Conservation (phyloP, 2,329 filamentous ascomycete genomes). For the Arachnomyces sp. region DNA sequence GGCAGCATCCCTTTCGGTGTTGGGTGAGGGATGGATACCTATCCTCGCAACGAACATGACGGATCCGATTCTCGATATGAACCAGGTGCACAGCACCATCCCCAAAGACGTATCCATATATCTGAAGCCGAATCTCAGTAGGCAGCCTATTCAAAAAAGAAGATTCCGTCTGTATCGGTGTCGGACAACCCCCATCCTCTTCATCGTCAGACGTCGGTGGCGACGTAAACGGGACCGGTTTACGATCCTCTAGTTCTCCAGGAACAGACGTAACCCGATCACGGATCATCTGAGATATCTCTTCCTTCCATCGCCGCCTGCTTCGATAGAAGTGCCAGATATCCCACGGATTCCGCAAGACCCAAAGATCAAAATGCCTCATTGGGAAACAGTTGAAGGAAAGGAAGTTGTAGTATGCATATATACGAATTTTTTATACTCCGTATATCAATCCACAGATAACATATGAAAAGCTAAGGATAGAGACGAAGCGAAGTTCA, state of each 20-base stretch:
- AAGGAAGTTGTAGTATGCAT: not conserved
- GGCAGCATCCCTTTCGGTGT: conserved; percentile 26
- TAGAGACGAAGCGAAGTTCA: too few species aligned
- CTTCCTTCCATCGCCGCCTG: conserved; percentile 28
- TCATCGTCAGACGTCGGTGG: conserved; percentile 48
- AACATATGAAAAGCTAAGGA: too few species aligned
- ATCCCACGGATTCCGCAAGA: conserved; percentile 32
- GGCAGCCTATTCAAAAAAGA: conserved; percentile 16
- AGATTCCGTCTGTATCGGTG: too few species aligned
- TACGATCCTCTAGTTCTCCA: not conserved
- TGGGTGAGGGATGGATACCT: conserved; percentile 11
- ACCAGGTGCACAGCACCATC: conserved; percentile 29
- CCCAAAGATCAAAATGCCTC: conserved; percentile 34
- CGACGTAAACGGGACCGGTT: conserved; percentile 68
- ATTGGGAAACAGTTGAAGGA: conserved; percentile 19
- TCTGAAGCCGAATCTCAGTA: conserved; percentile 30
- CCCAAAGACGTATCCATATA: conserved; percentile 31
- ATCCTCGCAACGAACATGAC: conserved; percentile 26
- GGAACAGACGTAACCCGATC: too few species aligned
- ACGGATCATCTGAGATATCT: conserved; percentile 26
- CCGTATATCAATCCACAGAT: too few species aligned
- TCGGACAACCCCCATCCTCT: too few species aligned
- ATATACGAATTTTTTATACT: too few species aligned
- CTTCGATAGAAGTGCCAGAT: conserved; percentile 33
- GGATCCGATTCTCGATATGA: conserved; percentile 27